Conservation (phyloP, 1,139 yeast genomes). For the Geotrichum restrictum region DNA sequence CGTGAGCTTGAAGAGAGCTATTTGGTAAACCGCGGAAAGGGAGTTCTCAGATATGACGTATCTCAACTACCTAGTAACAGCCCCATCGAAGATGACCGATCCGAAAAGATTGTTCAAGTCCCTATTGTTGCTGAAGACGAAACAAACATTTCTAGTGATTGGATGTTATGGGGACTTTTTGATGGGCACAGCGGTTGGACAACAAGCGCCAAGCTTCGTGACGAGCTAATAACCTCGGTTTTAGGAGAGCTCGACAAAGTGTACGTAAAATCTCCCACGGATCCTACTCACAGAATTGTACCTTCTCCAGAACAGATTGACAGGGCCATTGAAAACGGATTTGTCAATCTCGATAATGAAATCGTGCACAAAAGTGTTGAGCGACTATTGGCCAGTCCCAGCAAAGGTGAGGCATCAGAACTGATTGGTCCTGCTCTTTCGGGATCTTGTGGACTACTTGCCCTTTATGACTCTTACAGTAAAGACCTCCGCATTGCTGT, state of each 20-base stretch:
- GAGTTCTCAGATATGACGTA: slow-evolving; percentile 87
- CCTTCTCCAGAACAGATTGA: slow-evolving; percentile 70
- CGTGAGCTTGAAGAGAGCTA: slow-evolving; percentile 78
- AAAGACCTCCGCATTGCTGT: slow-evolving; percentile 81
- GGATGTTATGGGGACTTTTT: slow-evolving; percentile 93
- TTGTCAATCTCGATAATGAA: slow-evolving; percentile 77
- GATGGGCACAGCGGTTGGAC: slow-evolving; percentile 99
- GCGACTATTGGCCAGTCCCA: slow-evolving; percentile 58
- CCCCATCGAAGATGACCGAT: slow-evolving; percentile 92
- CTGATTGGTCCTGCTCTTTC: slow-evolving; percentile 87
- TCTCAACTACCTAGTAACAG: slow-evolving; percentile 87
- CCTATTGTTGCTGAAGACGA: slow-evolving; percentile 46
- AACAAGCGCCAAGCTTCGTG: slow-evolving; percentile 79
- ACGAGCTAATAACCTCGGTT: slow-evolving; percentile 69
- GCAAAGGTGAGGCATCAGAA: slow-evolving; percentile 61
- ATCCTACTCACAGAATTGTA: slow-evolving; percentile 43
- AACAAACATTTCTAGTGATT: slow-evolving; percentile 52
- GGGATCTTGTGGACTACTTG: slow-evolving; percentile 88
- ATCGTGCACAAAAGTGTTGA: slow-evolving; percentile 74
- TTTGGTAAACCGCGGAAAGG: slow-evolving; percentile 75
- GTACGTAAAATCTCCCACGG: slow-evolving; percentile 44
- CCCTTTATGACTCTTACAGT: slow-evolving; percentile 77
- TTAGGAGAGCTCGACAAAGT: slow-evolving; percentile 71
- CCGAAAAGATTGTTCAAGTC: slow-evolving; percentile 80
- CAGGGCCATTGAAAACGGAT: slow-evolving; percentile 76